A percentile compares a stretch with the other conserved stretches of the same genome.
phyloP scores from a whole-genome alignment of 768 basidiomycete species.

The Suillus fuscotomentosus region DNA sequence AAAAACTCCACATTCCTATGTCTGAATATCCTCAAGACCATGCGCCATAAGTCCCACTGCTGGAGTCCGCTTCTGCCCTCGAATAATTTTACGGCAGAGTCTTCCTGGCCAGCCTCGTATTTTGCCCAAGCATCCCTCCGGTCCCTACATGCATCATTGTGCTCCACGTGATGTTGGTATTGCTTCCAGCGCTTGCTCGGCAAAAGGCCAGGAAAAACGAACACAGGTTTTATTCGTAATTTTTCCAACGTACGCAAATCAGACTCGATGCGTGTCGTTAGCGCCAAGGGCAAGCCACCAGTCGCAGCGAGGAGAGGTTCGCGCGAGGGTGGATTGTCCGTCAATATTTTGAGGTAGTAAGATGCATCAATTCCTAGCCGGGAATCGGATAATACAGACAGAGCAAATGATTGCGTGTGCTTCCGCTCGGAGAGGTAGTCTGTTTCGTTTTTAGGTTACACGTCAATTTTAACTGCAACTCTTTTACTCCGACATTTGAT shows the following conservation, averaged over 20 bases:
- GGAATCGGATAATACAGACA: constrained; percentile 82
- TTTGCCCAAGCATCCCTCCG: constrained; percentile 86
- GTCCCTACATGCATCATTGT: constrained; percentile 70
- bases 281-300: constrained; percentile 88
- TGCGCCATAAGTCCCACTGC: constrained; percentile 94
- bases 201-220: constrained; percentile 90
- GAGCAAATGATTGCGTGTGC: constrained; percentile 78
- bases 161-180: constrained; percentile 49
- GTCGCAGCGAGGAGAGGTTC: constrained; percentile 95
- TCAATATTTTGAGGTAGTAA: constrained; percentile 80
- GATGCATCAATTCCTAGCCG: constrained; percentile 97
- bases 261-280: constrained; percentile 84
- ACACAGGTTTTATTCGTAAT: constrained; percentile 95
- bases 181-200: constrained; percentile 75
- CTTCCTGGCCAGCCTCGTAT: constrained; percentile 91
- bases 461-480: constrained; percentile 5
- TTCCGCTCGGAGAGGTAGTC: constrained; percentile 87
- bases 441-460: constrained; percentile 27
- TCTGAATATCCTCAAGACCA: constrained; percentile 88
- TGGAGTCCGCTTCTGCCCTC: constrained; percentile 68
- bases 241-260: constrained; percentile 91
- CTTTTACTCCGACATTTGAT: not conserved
- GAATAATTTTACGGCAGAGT: constrained; percentile 82
- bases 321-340: constrained; percentile 70
- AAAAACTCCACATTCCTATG: constrained; percentile 95